Conservation (phyloP, 2,329 filamentous ascomycete genomes). For the Didymella keratinophila region DNA sequence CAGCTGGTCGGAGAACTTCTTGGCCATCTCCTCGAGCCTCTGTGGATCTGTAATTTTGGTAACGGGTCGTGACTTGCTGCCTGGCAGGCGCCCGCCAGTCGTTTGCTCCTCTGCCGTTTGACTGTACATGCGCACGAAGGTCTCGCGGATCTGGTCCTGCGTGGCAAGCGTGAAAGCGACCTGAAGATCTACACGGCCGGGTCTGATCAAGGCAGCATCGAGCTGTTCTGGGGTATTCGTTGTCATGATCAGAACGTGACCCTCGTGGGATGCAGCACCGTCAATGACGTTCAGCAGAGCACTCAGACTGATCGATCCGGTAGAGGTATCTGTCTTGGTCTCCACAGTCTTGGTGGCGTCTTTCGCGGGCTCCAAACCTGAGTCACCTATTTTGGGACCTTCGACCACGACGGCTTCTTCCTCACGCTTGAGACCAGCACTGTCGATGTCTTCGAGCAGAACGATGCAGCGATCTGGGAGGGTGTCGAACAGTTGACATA, state of each 20-base stretch:
- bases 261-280: constrained; percentile 80
- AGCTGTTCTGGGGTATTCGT: constrained; percentile 78
- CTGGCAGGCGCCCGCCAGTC: background rate
- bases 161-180: constrained; percentile 65
- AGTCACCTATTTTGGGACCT: background rate
- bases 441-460: constrained; percentile 58
- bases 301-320: constrained; percentile 70
- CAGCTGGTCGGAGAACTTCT: constrained; percentile 55
- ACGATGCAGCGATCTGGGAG: constrained; percentile 57
- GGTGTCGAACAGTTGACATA: constrained; percentile 53
- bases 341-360: background rate
- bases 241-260: constrained; percentile 81
- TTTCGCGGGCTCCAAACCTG: background rate
- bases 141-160: constrained; percentile 51
- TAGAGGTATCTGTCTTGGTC: background rate
- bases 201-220: constrained; percentile 76
- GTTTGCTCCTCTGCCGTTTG: constrained; percentile 6
- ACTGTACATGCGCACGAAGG: constrained; percentile 54
- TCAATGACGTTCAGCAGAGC: constrained; percentile 85
- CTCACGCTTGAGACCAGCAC: constrained; percentile 54
- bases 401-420: constrained; percentile 1
- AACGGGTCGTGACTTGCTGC: background rate
- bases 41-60: constrained; percentile 3
- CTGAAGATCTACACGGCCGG: constrained; percentile 74
- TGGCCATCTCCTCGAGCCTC: constrained; percentile 45